phyloP scores from a whole-genome alignment of 2,329 filamentous ascomycete genomes.

The Ploettnerulaceae sp. region DNA sequence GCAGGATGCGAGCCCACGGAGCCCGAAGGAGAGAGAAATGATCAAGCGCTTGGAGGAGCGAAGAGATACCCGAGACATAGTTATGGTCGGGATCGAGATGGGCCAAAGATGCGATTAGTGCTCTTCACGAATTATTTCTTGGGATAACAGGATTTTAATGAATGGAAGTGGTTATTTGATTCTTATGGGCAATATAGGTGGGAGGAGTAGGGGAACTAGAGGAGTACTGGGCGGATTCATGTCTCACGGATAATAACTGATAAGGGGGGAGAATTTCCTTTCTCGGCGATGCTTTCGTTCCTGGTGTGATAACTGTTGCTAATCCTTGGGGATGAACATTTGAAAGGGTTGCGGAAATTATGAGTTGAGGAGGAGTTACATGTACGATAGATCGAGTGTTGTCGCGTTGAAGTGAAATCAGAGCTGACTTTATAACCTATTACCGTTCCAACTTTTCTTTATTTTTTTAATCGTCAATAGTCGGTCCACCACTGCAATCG shows the following conservation, averaged over 20 bases:
- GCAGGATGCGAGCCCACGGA: slow-evolving; percentile 50
- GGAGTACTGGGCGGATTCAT: slow-evolving; percentile 2
- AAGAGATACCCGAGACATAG: slow-evolving; percentile 26
- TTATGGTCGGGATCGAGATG: slow-evolving; percentile 25
- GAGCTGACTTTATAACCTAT: not conserved
- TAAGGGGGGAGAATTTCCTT: slow-evolving; percentile 11
- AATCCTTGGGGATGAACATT: slow-evolving; percentile 8
- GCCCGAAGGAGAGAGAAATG: slow-evolving; percentile 53
- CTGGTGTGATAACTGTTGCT: slow-evolving; percentile 7
- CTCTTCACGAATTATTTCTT: slow-evolving; percentile 14
- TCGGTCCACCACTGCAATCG: too few relatives aligned
- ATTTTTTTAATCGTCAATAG: slow-evolving; percentile 2
- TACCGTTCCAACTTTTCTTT: not conserved
- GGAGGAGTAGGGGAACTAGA: not conserved
- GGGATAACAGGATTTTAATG: slow-evolving; percentile 18
- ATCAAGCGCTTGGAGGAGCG: slow-evolving; percentile 51
- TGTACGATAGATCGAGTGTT: slow-evolving; percentile 15
- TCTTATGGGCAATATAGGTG: slow-evolving; percentile 8
- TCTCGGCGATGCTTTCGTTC: slow-evolving; percentile 12
- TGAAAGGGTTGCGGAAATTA: slow-evolving; percentile 1
- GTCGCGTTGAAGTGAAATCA: slow-evolving; percentile 3
- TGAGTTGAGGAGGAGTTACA: slow-evolving; percentile 3
- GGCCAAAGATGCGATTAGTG: slow-evolving; percentile 18
- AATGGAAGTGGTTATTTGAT: slow-evolving; percentile 12
- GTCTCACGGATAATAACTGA: slow-evolving; percentile 6